Conservation (phyloP, 306 rosid species). For the Comarum palustre region DNA sequence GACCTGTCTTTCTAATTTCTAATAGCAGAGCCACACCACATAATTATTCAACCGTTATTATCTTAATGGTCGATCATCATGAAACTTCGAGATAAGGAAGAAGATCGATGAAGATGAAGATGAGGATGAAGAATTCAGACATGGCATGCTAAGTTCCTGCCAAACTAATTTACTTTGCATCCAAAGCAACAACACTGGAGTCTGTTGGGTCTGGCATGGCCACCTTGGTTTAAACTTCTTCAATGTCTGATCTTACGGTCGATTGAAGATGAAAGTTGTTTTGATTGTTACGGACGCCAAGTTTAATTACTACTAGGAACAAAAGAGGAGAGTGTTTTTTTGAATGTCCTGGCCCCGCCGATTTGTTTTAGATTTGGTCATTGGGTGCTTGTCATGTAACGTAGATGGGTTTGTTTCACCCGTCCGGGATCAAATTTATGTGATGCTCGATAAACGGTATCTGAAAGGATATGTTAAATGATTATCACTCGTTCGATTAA, state of each 20-base stretch:
- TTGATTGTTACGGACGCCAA: neutral
- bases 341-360: neutral
- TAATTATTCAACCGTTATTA: neutral
- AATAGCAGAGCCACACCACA: neutral
- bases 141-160: neutral
- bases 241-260: neutral
- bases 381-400: no score
- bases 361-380: neutral
- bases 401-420: no score
- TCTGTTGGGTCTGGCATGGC: neutral
- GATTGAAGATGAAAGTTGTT: neutral
- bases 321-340: neutral
- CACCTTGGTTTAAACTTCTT: neutral
- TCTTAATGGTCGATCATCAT: neutral
- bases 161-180: slow-evolving; percentile 2
- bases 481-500: no score
- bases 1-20: neutral
- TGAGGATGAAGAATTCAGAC: neutral
- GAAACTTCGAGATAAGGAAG: neutral
- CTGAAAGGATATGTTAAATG: no score
- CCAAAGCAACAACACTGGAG: neutral
- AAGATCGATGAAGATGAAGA: neutral
- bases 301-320: neutral
- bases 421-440: no score
- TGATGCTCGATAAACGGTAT: no score